Conservation (phyloP, 352 stramenopile species). For the Phytophthora tubulina region DNA sequence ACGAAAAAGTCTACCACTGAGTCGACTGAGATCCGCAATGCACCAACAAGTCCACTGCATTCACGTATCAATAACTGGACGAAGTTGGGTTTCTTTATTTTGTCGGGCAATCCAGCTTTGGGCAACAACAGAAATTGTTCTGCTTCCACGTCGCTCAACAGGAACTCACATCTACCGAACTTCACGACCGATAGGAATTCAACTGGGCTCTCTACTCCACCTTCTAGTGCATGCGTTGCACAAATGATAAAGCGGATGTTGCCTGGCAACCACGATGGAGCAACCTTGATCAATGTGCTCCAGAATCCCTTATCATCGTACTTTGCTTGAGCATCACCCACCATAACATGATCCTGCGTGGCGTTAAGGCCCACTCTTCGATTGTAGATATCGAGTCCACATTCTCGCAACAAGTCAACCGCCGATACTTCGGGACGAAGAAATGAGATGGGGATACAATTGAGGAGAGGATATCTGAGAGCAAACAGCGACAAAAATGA, state of each 20-base stretch:
- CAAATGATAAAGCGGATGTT: slow-evolving; percentile 4
- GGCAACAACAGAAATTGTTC: not conserved
- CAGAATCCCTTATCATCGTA: not conserved
- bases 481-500: not conserved
- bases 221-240: not conserved
- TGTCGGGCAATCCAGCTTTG: not conserved
- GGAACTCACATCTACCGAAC: not conserved
- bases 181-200: not conserved
- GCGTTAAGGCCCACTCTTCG: not conserved
- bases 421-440: not conserved
- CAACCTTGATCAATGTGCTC: not conserved
- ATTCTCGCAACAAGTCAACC: not conserved
- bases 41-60: slow-evolving; percentile 3
- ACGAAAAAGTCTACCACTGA: not conserved
- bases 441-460: not conserved
- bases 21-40: not conserved
- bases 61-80: not conserved
- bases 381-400: not conserved
- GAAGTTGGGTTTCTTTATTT: not conserved
- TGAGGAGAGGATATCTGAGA: not conserved
- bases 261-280: not conserved
- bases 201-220: not conserved
- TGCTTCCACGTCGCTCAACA: not conserved
- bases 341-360: not conserved
- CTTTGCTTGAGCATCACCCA: slow-evolving; percentile 5